A percentile compares a stretch with the other conserved stretches of the same genome.
Evolutionary conservation across 345 rosid species (phyloP).

Genomic region (Excoecaria cochinchinensis): DNA sequence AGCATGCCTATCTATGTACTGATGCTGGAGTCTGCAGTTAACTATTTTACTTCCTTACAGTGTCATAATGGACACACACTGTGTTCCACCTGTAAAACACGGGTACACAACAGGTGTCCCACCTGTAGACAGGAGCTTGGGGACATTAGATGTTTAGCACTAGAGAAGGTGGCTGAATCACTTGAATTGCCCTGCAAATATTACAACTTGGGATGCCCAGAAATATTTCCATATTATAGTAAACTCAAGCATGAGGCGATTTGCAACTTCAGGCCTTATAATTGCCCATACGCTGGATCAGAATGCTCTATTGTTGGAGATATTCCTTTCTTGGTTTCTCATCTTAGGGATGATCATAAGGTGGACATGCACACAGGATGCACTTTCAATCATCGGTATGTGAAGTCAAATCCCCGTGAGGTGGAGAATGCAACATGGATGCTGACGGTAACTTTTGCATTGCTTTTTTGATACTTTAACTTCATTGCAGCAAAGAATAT

Average conservation of each 20-base stretch:
- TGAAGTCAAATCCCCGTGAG: constrained; percentile 77
- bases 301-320: constrained; percentile 66
- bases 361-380: constrained; percentile 81
- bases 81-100: constrained; percentile 76
- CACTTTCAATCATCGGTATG: constrained; percentile 79
- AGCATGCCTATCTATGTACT: not conserved
- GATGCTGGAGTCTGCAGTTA: not conserved
- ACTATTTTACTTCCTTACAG: constrained; percentile 38
- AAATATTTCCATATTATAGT: constrained; percentile 77
- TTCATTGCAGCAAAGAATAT: not conserved
- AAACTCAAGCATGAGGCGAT: constrained; percentile 68
- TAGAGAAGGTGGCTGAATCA: constrained; percentile 79
- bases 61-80: constrained; percentile 80
- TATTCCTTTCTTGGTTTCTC: constrained; percentile 65
- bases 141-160: constrained; percentile 76
- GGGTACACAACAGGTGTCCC: constrained; percentile 76
- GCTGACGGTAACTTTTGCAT: constrained; percentile 28
- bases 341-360: constrained; percentile 79
- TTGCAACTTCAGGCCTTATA: constrained; percentile 75
- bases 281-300: constrained; percentile 78
- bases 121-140: constrained; percentile 83
- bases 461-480: not conserved
- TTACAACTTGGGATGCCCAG: constrained; percentile 67
- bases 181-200: constrained; percentile 81
- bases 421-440: constrained; percentile 88